These are phyloP conservation scores for Thelephora ganbajun DNA, from an alignment of 768 basidiomycete genomes.

Conservation along the genomic window DNA sequence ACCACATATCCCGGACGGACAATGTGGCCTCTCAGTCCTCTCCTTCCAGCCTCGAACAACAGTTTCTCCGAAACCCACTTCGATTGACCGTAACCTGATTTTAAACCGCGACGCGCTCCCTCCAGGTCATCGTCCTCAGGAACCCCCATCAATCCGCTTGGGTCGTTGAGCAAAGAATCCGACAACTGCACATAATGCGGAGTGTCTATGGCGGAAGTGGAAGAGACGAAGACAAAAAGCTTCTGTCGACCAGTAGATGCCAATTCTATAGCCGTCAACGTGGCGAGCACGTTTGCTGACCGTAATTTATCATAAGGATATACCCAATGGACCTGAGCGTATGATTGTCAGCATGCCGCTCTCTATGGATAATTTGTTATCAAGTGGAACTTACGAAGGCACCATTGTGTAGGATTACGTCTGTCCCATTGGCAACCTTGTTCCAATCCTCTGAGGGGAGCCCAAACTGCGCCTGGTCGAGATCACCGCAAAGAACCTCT, in stretches of 20 bases:
- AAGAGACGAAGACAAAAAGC: slow-evolving; percentile 79
- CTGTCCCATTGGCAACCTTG: slow-evolving; percentile 52
- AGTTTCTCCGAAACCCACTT: slow-evolving; percentile 99
- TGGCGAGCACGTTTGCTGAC: slow-evolving; percentile 84
- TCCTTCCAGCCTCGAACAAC: slow-evolving; percentile 77
- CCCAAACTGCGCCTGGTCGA: slow-evolving; percentile 65
- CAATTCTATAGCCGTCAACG: slow-evolving; percentile 70
- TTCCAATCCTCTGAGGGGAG: slow-evolving; percentile 51
- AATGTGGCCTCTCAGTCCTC: slow-evolving; percentile 77
- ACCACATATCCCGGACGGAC: slow-evolving; percentile 93
- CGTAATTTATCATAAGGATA: slow-evolving; percentile 94
- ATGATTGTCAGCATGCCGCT: neutral
- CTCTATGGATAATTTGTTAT: neutral
- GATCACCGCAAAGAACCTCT: slow-evolving; percentile 76
- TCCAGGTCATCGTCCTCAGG: slow-evolving; percentile 84
- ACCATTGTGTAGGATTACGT: slow-evolving; percentile 87
- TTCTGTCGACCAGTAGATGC: slow-evolving; percentile 67
- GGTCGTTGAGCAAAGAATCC: slow-evolving; percentile 39
- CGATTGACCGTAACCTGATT: slow-evolving; percentile 91
- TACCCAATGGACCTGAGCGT: slow-evolving; percentile 85
- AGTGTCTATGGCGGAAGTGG: slow-evolving; percentile 89
- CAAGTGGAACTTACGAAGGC: slow-evolving; percentile 61
- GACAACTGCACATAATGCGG: slow-evolving; percentile 83
- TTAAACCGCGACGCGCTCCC: slow-evolving; percentile 58
- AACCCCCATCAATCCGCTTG: slow-evolving; percentile 44